phyloP scores from a whole-genome alignment of 371 early-diverging fungal species.

The Apophysomyces variabilis region DNA sequence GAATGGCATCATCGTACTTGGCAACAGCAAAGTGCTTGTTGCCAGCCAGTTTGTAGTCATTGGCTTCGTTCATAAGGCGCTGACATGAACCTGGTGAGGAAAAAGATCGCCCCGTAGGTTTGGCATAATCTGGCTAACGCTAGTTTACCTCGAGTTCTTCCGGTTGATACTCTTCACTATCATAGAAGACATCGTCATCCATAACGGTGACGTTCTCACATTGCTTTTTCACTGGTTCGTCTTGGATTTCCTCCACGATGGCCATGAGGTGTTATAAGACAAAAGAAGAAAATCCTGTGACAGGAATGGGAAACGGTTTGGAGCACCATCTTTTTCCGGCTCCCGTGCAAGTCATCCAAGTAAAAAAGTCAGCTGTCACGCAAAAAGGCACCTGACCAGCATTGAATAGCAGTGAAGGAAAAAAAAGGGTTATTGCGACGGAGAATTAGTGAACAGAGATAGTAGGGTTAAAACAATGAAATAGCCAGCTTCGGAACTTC shows the following conservation, averaged over 20 bases:
- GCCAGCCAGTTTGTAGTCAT: slow-evolving; percentile 56
- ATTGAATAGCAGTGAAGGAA: no score
- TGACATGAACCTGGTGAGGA: slow-evolving; percentile 12
- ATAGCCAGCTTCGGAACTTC: no score
- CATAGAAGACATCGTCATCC: slow-evolving; percentile 51
- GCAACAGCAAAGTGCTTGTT: slow-evolving; percentile 57
- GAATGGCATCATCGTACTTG: slow-evolving; percentile 57
- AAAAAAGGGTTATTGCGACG: no score
- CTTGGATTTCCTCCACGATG: slow-evolving; percentile 51
- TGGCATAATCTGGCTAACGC: neutral
- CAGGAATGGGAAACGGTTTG: no score
- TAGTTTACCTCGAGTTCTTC: slow-evolving; percentile 41
- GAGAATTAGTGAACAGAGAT: no score
- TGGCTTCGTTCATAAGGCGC: slow-evolving; percentile 49
- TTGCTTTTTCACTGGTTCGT: slow-evolving; percentile 10
- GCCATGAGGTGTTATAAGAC: slow-evolving; percentile 33
- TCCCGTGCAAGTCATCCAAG: no score
- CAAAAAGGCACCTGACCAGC: no score
- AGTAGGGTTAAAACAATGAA: no score
- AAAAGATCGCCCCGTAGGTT: neutral
- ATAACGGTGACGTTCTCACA: slow-evolving; percentile 13
- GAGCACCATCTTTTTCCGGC: no score
- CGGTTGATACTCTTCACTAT: slow-evolving; percentile 35
- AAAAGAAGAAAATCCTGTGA: no score
- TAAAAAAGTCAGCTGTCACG: no score